phyloP scores from a whole-genome alignment of 1,284 basidiomycete species.

The Cryptococcus sp. region DNA sequence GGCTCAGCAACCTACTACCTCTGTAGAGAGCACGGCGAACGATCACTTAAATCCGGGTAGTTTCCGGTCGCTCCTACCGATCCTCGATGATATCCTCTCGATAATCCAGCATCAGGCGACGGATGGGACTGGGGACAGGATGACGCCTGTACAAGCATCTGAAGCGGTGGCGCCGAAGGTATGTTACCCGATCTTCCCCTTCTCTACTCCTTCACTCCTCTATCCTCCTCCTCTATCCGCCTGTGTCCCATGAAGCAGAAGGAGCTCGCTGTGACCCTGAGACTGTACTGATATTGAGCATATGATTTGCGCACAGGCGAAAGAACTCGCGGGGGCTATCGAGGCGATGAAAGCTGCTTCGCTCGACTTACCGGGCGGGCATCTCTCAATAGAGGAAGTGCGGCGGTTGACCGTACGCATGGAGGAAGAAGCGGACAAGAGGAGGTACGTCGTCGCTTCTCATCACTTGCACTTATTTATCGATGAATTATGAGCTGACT shows the following conservation, averaged over 20 bases:
- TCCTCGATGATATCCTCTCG: conserved; percentile 25
- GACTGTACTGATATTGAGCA: background rate
- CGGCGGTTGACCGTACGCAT: conserved; percentile 18
- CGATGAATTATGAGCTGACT: background rate
- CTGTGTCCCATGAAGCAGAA: background rate
- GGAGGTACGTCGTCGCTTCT: conserved; percentile 30
- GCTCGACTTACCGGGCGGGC: conserved; percentile 30
- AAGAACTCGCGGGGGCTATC: conserved; percentile 23
- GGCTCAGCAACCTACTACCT: too few relatives aligned
- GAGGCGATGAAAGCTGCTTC: conserved; percentile 28
- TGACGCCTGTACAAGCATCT: conserved; percentile 9
- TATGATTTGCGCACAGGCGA: conserved; percentile 15
- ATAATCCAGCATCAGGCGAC: conserved; percentile 13
- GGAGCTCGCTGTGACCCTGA: background rate
- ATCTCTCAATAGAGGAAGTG: conserved; percentile 24
- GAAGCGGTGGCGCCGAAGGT: conserved; percentile 21
- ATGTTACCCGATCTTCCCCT: background rate
- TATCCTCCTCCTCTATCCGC: background rate
- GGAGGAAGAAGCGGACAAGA: conserved; percentile 24
- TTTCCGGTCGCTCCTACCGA: conserved; percentile 27
- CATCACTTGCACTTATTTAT: too few relatives aligned
- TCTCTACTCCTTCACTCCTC: background rate
- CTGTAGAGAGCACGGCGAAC: too few relatives aligned
- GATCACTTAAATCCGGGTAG: conserved; percentile 16
- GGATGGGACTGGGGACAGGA: conserved; percentile 6